phyloP scores from a whole-genome alignment of 805 yeast species.

The Candida piceae region DNA sequence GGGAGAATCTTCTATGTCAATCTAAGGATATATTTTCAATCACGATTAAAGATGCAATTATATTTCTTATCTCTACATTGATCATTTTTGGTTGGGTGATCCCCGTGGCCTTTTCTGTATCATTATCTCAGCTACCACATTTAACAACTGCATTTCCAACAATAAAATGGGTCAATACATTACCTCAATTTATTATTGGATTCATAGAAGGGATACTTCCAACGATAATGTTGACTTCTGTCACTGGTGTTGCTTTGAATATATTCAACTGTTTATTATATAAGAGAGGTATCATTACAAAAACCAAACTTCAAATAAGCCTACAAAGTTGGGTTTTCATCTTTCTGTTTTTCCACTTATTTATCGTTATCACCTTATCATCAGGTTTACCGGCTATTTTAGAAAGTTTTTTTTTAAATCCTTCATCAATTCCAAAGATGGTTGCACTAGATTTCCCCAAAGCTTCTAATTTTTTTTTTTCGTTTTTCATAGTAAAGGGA shows the following conservation, averaged over 20 bases:
- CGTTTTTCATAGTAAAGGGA: conserved; percentile 70
- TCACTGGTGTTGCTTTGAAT: conserved; percentile 59
- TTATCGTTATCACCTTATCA: conserved; percentile 78
- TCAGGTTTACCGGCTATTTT: conserved; percentile 66
- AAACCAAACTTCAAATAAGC: conserved; percentile 60
- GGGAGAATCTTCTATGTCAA: conserved; percentile 51
- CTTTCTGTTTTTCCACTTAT: conserved; percentile 76
- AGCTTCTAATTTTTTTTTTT: conserved; percentile 80
- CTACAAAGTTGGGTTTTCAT: conserved; percentile 74
- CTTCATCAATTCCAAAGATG: conserved; percentile 65
- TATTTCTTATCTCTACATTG: conserved; percentile 40
- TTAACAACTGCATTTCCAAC: conserved; percentile 58
- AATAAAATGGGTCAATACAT: conserved; percentile 45
- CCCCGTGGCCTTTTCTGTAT: conserved; percentile 78
- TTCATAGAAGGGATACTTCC: conserved; percentile 63
- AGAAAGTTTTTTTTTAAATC: conserved; percentile 59
- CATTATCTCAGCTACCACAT: conserved; percentile 69
- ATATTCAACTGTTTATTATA: conserved; percentile 50
- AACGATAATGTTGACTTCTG: conserved; percentile 54
- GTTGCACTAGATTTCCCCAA: conserved; percentile 79
- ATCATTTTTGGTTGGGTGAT: conserved; percentile 64
- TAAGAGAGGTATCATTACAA: conserved; percentile 56
- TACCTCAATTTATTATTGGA: conserved; percentile 51
- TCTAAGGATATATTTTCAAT: conserved; percentile 33
- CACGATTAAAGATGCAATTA: conserved; percentile 36